A percentile compares a stretch with the other conserved stretches of the same genome.
phyloP scores from a whole-genome alignment of 2,329 filamentous ascomycete species.

The Neofusicoccum kwambonambiense region DNA sequence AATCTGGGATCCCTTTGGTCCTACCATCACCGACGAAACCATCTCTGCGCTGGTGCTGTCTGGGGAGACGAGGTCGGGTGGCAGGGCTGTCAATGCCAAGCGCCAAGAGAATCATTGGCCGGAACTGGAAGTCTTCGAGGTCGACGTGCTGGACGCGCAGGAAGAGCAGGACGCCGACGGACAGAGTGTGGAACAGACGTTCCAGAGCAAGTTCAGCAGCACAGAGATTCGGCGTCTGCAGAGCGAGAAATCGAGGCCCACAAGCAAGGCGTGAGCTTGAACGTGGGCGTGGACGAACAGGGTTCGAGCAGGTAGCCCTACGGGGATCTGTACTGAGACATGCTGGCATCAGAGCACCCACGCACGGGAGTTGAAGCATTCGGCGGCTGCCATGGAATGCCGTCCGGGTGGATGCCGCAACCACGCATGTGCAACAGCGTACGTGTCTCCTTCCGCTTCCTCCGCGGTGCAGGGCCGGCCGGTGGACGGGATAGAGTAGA shows the following conservation, averaged over 20 bases:
- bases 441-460: constrained; percentile 11
- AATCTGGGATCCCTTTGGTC: constrained; percentile 85
- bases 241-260: constrained; percentile 15
- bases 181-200: constrained; percentile 54
- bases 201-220: constrained; percentile 86
- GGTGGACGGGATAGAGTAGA: neutral
- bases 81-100: constrained; percentile 81
- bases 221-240: constrained; percentile 67
- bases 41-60: constrained; percentile 84
- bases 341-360: no score
- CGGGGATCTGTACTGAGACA: no score
- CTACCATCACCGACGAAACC: constrained; percentile 77
- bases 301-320: no score
- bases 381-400: neutral
- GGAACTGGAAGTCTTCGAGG: constrained; percentile 76
- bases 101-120: constrained; percentile 74
- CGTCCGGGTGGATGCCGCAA: neutral
- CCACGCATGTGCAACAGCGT: neutral
- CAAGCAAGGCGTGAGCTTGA: neutral
- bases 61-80: constrained; percentile 81
- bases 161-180: constrained; percentile 46
- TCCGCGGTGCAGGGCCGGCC: neutral
- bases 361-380: no score
- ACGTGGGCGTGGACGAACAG: no score
- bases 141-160: constrained; percentile 77